These are phyloP conservation scores for Pyrrhoderma lamaoense DNA, from an alignment of 1,284 basidiomycete genomes.

Conservation along the genomic window DNA sequence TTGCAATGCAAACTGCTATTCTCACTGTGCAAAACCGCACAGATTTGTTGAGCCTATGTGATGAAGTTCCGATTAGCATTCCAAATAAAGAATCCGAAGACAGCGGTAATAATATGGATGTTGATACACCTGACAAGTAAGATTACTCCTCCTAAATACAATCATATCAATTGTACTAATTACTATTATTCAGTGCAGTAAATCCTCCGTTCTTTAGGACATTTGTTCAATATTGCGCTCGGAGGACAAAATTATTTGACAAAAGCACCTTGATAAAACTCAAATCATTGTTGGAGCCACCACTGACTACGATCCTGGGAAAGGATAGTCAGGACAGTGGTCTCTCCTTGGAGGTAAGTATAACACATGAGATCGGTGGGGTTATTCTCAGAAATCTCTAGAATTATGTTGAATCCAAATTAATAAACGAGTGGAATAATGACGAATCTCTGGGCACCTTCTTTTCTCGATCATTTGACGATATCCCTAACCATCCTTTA, in stretches of 20 bases:
- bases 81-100: slow-evolving; percentile 11
- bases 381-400: slow-evolving; percentile 24
- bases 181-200: neutral
- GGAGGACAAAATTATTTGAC: slow-evolving; percentile 13
- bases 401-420: slow-evolving; percentile 53
- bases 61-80: neutral
- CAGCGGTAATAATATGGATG: slow-evolving; percentile 16
- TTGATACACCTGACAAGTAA: slow-evolving; percentile 8
- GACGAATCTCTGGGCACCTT: slow-evolving; percentile 41
- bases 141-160: neutral
- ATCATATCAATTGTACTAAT: neutral
- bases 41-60: slow-evolving; percentile 36
- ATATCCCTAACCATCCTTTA: slow-evolving; percentile 49
- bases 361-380: neutral
- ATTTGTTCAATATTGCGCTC: slow-evolving; percentile 13
- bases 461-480: slow-evolving; percentile 51
- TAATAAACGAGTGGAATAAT: slow-evolving; percentile 45
- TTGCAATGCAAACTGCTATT: slow-evolving; percentile 50
- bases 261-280: neutral
- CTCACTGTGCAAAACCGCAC: slow-evolving; percentile 40
- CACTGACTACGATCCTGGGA: slow-evolving; percentile 7
- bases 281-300: neutral
- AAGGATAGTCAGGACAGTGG: slow-evolving; percentile 7
- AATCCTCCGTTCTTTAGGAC: slow-evolving; percentile 9
- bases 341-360: slow-evolving; percentile 6